phyloP scores from a whole-genome alignment of 2,329 filamentous ascomycete species.

The Epichloe scottii region DNA sequence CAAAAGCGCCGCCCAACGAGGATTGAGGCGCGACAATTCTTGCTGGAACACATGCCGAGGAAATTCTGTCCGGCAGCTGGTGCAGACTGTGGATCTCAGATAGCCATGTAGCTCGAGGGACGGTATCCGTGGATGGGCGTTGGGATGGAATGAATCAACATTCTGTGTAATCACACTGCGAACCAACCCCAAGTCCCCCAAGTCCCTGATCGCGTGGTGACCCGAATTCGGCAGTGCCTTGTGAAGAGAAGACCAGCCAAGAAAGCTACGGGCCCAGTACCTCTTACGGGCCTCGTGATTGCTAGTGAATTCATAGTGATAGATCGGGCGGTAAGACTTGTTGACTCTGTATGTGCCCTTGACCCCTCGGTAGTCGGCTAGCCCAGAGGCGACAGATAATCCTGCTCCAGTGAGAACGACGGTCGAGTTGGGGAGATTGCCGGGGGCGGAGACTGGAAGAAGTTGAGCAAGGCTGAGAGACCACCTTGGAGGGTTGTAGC shows the following conservation, averaged over 20 bases:
- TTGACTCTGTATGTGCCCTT: slow-evolving; percentile 91
- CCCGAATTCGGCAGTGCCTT: slow-evolving; percentile 68
- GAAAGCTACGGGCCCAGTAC: slow-evolving; percentile 91
- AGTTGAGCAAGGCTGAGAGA: slow-evolving; percentile 61
- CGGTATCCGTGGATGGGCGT: slow-evolving; percentile 59
- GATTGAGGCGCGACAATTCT: slow-evolving; percentile 67
- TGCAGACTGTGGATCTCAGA: slow-evolving; percentile 68
- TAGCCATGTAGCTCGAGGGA: slow-evolving; percentile 89
- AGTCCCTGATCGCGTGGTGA: slow-evolving; percentile 63
- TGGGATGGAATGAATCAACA: slow-evolving; percentile 84
- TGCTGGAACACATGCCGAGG: slow-evolving; percentile 63
- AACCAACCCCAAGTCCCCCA: slow-evolving; percentile 62
- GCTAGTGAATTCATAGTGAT: slow-evolving; percentile 76
- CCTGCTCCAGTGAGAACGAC: slow-evolving; percentile 66
- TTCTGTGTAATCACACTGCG: slow-evolving; percentile 83
- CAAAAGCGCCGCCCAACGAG: slow-evolving; percentile 71
- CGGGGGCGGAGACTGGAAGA: slow-evolving; percentile 53
- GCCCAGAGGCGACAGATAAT: slow-evolving; percentile 81
- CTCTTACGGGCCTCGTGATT: slow-evolving; percentile 77
- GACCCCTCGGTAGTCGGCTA: slow-evolving; percentile 82
- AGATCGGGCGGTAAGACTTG: slow-evolving; percentile 81
- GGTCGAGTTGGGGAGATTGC: slow-evolving; percentile 32
- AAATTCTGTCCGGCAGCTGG: slow-evolving; percentile 61
- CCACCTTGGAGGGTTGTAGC: slow-evolving; percentile 62
- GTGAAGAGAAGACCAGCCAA: slow-evolving; percentile 78